Conservation (phyloP, 495 filamentous ascomycete species). For the Neurospora sp. region DNA sequence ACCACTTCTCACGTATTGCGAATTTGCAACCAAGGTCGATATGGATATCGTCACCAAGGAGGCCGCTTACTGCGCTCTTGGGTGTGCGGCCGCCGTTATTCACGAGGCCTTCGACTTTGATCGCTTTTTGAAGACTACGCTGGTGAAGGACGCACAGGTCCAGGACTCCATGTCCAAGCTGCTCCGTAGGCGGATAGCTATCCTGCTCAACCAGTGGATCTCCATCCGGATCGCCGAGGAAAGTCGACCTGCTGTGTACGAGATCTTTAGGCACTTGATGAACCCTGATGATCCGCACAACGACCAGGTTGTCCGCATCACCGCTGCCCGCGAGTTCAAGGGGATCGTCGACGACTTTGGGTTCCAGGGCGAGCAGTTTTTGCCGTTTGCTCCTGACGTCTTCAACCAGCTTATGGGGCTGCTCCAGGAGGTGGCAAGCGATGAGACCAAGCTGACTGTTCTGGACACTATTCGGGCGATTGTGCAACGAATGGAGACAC, state of each 20-base stretch:
- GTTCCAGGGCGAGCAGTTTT: conserved; percentile 59
- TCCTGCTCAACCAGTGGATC: conserved; percentile 85
- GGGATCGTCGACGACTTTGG: conserved; percentile 70
- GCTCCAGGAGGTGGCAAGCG: conserved; percentile 67
- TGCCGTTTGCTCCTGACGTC: conserved; percentile 61
- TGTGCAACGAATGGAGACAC: conserved; percentile 69
- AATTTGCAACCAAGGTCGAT: conserved; percentile 53
- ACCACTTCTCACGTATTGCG: conserved; percentile 70
- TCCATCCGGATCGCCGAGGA: conserved; percentile 55
- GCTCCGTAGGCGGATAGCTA: conserved; percentile 77
- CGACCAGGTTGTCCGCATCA: conserved; percentile 85
- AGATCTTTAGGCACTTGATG: conserved; percentile 83
- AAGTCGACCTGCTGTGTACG: conserved; percentile 65
- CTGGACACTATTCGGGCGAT: conserved; percentile 70
- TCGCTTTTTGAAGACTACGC: conserved; percentile 57
- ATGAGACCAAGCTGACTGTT: conserved; percentile 80
- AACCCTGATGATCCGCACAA: conserved; percentile 67
- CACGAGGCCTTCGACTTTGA: conserved; percentile 67
- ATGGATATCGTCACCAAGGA: conserved; percentile 77
- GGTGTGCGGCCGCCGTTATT: conserved; percentile 70
- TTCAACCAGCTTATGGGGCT: conserved; percentile 62
- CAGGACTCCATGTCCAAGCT: conserved; percentile 69
- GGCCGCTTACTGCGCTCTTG: conserved; percentile 86
- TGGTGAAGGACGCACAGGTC: conserved; percentile 72
- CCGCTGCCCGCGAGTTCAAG: conserved; percentile 75